These are phyloP conservation scores for Smittium mucronatum DNA, from an alignment of 371 early-diverging fungal genomes.

Conservation along the genomic window DNA sequence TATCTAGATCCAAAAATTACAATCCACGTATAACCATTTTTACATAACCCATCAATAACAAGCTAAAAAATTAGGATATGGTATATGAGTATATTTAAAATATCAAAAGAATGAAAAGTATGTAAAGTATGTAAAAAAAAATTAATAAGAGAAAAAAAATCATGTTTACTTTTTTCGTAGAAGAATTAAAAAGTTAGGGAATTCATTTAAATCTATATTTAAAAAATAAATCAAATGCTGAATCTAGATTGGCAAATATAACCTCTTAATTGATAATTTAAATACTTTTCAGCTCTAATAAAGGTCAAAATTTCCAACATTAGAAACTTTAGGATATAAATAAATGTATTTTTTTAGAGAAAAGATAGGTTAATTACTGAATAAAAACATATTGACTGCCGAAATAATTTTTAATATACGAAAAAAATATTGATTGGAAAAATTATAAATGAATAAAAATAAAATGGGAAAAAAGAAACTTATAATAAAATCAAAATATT, in stretches of 20 bases:
- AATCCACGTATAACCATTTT: not conserved
- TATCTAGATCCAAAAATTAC: conserved; percentile 6
- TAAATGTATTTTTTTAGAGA: not conserved
- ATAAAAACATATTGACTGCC: not conserved
- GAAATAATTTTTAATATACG: not conserved
- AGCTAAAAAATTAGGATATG: not conserved
- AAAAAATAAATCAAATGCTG: too few species aligned
- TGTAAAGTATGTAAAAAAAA: not conserved
- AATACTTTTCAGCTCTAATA: not conserved
- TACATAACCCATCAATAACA: not conserved
- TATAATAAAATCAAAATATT: too few species aligned
- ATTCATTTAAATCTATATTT: not conserved
- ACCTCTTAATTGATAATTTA: not conserved
- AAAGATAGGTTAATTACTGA: not conserved
- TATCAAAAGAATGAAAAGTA: not conserved
- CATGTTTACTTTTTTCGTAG: conserved; percentile 1
- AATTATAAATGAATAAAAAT: too few species aligned
- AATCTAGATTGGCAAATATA: not conserved
- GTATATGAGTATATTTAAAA: not conserved
- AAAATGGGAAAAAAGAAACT: too few species aligned
- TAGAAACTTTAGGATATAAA: not conserved
- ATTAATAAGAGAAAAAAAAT: too few species aligned
- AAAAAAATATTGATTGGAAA: not conserved
- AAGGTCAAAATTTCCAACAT: not conserved
- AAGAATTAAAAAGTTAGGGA: conserved; percentile 1